Evolutionary conservation across 1,139 yeast genomes (phyloP), one percentile per base, ranked within the genome.

Genomic region (Meyerozyma elateridarum): DNA sequence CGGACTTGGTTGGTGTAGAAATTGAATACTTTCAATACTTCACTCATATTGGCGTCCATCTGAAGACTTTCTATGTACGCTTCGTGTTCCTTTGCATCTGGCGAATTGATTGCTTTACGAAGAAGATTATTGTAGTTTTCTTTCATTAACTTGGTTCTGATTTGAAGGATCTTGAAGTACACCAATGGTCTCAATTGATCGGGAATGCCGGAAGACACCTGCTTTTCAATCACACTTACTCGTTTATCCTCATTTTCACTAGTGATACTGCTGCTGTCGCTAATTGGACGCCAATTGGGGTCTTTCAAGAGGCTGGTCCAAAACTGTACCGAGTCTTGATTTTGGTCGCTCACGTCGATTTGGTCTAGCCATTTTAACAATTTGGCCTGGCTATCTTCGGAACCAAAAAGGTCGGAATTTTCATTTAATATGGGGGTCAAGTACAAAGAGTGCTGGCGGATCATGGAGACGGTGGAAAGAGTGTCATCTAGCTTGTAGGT

Each of bases 361-460:
- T 24, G 18, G 9, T 8, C 9, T 13, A 24, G 15, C 18, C 27
- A 7, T 12, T 8, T 9, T 16, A 27, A 22, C 3, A 27, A 19
- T 20, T 25, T 26, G 9, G 14, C 15, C 22, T 13, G 22, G 5
- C 18, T 7, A 12, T 17, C 20, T 7, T 32, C 37, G 30, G 36
- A 31, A 3, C 27, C 27, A 36, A 49, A 48, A 27, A 46, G 46
- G 28, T 65, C 72, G 5, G 64, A 56, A 15, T 53, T 48, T 36
- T 66, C 68, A 37, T 63, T 61, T 56, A 63, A 52, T 20, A 39
- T 46, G 3, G 65, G 64, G n/a, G 58, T 46, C 6, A 48, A 40
- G 36, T 58, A 62, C 4, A 49, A 28, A 31, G 63, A 67, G 31
- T 49, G 42, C 37, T 66, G 71, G 37, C 72, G 47, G 22, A 52